phyloP scores from a whole-genome alignment of 164 flowering plant genomes.

The Protea cynaroides region DNA sequence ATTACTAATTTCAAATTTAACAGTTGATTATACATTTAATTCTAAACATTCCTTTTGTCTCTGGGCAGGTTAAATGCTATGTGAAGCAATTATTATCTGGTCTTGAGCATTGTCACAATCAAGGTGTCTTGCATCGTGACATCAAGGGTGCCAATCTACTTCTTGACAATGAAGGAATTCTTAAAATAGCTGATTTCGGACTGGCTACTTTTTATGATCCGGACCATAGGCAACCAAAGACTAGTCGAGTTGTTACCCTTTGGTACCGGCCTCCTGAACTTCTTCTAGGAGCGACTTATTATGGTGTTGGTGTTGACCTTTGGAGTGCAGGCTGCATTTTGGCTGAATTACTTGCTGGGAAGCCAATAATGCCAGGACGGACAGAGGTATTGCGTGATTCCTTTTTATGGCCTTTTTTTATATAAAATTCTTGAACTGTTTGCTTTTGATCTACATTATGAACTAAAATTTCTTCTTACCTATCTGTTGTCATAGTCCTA shows the following conservation, averaged over 20 bases:
- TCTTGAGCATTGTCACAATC: conserved; percentile 72
- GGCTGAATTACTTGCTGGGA: conserved; percentile 72
- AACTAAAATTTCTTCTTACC: too few species aligned
- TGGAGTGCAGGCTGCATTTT: conserved; percentile 89
- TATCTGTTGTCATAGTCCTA: too few species aligned
- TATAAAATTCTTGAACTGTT: neutral
- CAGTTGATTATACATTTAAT: neutral
- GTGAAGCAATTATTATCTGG: conserved; percentile 73
- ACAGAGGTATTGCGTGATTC: conserved; percentile 44
- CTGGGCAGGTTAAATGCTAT: conserved; percentile 58
- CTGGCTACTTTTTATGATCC: conserved; percentile 61
- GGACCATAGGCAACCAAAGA: conserved; percentile 44
- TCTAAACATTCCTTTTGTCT: neutral
- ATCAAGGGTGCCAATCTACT: conserved; percentile 75
- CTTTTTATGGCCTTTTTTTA: neutral
- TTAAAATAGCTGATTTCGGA: conserved; percentile 83
- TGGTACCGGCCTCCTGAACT: conserved; percentile 92
- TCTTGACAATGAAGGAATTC: conserved; percentile 57
- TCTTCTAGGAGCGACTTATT: conserved; percentile 70
- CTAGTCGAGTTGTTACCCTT: conserved; percentile 73
- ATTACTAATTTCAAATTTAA: neutral
- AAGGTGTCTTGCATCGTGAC: conserved; percentile 69
- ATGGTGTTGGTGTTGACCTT: conserved; percentile 65
- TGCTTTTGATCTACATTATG: neutral
- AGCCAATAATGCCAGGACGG: conserved; percentile 72